Evolutionary conservation across 495 filamentous ascomycete genomes (phyloP).

Genomic region (Neurospora discreta): DNA sequence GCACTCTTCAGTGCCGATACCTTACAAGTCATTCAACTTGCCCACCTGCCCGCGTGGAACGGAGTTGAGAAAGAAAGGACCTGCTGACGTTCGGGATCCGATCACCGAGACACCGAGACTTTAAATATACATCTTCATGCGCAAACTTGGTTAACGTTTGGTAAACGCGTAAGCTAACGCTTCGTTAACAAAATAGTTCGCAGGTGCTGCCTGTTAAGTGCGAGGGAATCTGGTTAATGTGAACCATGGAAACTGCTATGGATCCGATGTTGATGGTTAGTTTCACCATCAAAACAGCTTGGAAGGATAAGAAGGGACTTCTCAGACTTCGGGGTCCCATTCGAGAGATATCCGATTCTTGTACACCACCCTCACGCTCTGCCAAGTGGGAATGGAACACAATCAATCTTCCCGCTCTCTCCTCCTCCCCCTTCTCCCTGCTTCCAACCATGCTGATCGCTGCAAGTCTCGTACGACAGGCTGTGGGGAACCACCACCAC

Average conservation of each 20-base stretch:
- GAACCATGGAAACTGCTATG: not conserved
- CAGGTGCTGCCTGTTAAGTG: not conserved
- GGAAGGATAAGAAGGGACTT: not conserved
- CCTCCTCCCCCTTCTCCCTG: not conserved
- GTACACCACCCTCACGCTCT: not conserved
- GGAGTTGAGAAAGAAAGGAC: not conserved
- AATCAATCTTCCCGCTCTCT: not conserved
- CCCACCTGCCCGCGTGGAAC: not conserved
- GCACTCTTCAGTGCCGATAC: not conserved
- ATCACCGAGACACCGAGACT: not conserved
- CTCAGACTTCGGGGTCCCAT: not conserved
- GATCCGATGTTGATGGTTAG: not conserved
- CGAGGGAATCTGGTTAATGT: not conserved
- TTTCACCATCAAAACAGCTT: not conserved
- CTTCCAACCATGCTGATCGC: conserved; percentile 10
- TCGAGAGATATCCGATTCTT: not conserved
- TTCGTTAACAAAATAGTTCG: not conserved
- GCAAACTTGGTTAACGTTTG: not conserved
- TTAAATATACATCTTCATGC: not conserved
- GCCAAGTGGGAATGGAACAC: not conserved
- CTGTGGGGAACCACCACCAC: not conserved
- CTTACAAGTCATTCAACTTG: not conserved
- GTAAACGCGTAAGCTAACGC: not conserved
- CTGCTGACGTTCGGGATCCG: not conserved
- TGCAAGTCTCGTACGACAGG: conserved; percentile 11